These are phyloP conservation scores for Exophiala dermatitidis DNA, from an alignment of 2,329 filamentous ascomycete species.

Conservation along the genomic window DNA sequence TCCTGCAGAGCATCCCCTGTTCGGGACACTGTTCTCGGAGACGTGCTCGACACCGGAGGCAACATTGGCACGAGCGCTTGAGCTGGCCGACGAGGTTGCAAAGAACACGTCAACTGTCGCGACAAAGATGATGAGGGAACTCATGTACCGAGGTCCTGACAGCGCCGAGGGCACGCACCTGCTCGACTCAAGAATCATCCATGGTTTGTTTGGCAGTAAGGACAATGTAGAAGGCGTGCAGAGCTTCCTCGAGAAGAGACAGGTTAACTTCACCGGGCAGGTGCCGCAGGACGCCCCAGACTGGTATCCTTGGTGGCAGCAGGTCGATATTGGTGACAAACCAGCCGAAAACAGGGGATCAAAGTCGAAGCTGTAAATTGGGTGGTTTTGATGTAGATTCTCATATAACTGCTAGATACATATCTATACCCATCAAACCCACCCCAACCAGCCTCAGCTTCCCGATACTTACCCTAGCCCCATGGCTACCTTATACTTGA, in stretches of 20 bases:
- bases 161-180: slow-evolving; percentile 64
- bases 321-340: slow-evolving; percentile 39
- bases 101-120: slow-evolving; percentile 59
- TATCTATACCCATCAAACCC: neutral
- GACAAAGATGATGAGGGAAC: slow-evolving; percentile 60
- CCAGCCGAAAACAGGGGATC: slow-evolving; percentile 1
- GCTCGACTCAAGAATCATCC: slow-evolving; percentile 49
- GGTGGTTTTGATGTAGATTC: neutral
- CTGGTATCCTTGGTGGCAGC: slow-evolving; percentile 63
- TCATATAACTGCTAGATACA: neutral
- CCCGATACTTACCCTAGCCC: too few relatives aligned
- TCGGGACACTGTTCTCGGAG: slow-evolving; percentile 60
- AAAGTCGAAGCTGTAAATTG: slow-evolving; percentile 18
- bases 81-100: slow-evolving; percentile 60
- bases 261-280: slow-evolving; percentile 54
- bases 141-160: slow-evolving; percentile 53
- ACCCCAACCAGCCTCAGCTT: neutral
- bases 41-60: slow-evolving; percentile 50
- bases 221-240: slow-evolving; percentile 62
- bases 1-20: slow-evolving; percentile 43
- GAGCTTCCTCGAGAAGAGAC: slow-evolving; percentile 64
- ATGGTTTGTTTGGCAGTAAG: slow-evolving; percentile 38
- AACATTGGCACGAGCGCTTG: slow-evolving; percentile 59
- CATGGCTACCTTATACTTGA: too few relatives aligned
- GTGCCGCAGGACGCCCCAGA: slow-evolving; percentile 54